Base-by-base conservation (phyloP, 495 filamentous ascomycete genomes). In the Penicillium turbatum region DNA sequence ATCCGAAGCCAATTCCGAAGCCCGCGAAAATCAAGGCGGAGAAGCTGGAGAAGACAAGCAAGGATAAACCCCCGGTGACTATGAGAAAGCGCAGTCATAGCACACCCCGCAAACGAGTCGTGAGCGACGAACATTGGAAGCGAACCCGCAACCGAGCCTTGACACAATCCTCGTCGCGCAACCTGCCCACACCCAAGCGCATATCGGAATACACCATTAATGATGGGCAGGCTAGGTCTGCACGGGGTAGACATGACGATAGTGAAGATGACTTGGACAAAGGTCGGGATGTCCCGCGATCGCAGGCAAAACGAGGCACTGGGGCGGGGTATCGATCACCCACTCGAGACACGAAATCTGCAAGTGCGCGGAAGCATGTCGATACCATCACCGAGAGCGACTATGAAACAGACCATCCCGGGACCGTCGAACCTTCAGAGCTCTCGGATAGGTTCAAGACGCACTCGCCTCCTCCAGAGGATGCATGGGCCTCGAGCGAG, bases 101-200 rank as follows among this genome's bases (percentile, higher is more conserved):
- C 59, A 76, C 81, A 16, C 88, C 88, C 6, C 83, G 84, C 59
- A 92, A 90, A 73, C 79, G 88, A 42, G 84, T 92, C 19, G 78
- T 92, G 17, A 90, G 88, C 59, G 88, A 92, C 68, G 82, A 84
- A 35, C 85, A 92, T 56, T 92, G 88, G 88, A 72, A 71, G 37
- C 62, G 55, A 34, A 55, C 40, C 52, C 76, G 74, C 39, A 79
- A 77, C 52, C 77, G 73, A 56, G 79, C 68, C 40, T 66, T 74
- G 13, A 81, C 75, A 13, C 69, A 72, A 52, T 50, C 74, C 59
- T 24, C 74, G 72, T 49, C 82, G 68, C 55, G 66, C 29, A 60
- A 86, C 75, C 55, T 77, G 73, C 67, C 83, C 72, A 51, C 62
- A 70, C 59, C 79, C 70, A 72, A 68, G 52, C 75, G 78, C 38